phyloP scores from a whole-genome alignment of 371 early-diverging fungal species.

The Zychaea mexicana region DNA sequence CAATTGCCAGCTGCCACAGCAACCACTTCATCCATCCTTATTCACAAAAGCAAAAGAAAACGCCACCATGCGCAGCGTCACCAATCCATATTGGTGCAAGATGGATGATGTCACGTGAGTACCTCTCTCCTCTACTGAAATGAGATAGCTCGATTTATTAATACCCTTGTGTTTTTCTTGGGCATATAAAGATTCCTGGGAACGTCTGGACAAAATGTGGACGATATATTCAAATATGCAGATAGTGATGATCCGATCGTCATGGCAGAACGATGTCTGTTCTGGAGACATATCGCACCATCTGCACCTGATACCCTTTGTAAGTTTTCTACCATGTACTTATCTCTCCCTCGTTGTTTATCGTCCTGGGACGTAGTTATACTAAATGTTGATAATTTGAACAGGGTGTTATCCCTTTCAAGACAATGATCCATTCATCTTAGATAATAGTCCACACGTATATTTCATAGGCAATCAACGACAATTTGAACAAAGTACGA shows the following conservation, averaged over 20 bases:
- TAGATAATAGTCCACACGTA: conserved; percentile 75
- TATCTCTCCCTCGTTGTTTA: too few relatives aligned
- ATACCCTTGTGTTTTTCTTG: too few relatives aligned
- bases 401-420: conserved; percentile 87
- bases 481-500: conserved; percentile 63
- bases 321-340: conserved; percentile 29
- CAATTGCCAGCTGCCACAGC: conserved; percentile 82
- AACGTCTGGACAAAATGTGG: conserved; percentile 85
- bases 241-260: conserved; percentile 57
- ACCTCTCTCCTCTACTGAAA: conserved; percentile 19
- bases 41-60: conserved; percentile 59
- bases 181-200: conserved; percentile 81
- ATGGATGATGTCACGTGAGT: conserved; percentile 65
- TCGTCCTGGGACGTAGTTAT: too few relatives aligned
- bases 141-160: not conserved
- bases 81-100: conserved; percentile 82
- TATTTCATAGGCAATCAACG: conserved; percentile 92
- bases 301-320: conserved; percentile 93
- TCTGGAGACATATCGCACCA: conserved; percentile 89
- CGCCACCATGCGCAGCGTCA: conserved; percentile 66
- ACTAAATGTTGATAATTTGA: not conserved
- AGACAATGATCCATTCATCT: conserved; percentile 84
- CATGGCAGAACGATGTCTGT: conserved; percentile 70
- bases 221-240: conserved; percentile 78
- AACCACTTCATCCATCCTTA: conserved; percentile 74